Evolutionary conservation across 805 yeast species (phyloP), one percentile per base, ranked within the genome.

Genomic region (Lipomyces sp.): DNA sequence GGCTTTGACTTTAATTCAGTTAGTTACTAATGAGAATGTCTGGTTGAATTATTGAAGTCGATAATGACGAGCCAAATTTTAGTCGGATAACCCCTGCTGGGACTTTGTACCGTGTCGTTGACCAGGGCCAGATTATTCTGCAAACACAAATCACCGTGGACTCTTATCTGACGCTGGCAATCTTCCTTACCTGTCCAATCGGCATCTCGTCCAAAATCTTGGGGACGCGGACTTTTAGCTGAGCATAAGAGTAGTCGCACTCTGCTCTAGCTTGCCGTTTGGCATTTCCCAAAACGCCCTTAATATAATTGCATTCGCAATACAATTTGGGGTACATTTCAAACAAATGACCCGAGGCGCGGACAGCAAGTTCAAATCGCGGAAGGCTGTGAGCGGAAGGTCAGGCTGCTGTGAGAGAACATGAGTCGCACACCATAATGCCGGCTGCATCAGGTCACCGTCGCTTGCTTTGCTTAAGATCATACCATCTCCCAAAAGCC

Each of bases 251-350:
- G 2, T 48, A 48, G 29, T 48, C 53, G 53, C 53, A 48, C 53
- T 48, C 53, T 18, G 53, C 53, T 48, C 53, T 11, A 11, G 53
- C 13, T 48, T 48, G 53, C 13, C 53, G 10, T 18, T 48, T 48
- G 53, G 53, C 53, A 11, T 48, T 6, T 18, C 53, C 53, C 53
- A 11, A 48, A 1, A 48, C 29, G 1, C 53, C 3, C 29, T 48
- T 18, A 11, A 48, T 48, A 48, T 11, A 48, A 48, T 48, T 48
- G 53, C 53, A 48, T 48, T 48, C 53, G 53, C 53, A 48, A 18
- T 48, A 18, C 2, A 48, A 2, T 11, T 48, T 48, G 7, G 53
- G 53, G 29, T 50, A 50, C 53, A 50, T 50, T 1, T 8, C 11
- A 15, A 50, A 50, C 53, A 50, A 50, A 50, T 50, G 53, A 6